Evolutionary conservation across 148 eudicot genomes (phyloP).

Genomic region (Pouteria glomerata): DNA sequence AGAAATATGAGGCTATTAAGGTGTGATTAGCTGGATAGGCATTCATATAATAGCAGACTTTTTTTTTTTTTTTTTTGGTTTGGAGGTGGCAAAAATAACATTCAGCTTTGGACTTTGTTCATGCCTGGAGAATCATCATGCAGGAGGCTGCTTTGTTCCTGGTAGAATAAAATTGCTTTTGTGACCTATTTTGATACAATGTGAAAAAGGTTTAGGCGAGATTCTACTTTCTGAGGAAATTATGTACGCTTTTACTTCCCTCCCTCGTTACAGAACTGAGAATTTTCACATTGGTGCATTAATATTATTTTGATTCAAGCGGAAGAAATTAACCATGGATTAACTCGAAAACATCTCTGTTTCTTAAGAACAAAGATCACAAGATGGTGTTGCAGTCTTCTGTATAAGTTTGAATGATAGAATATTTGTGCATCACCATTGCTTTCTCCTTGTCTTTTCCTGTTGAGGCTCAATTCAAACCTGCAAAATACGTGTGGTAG

Average conservation of each 20-base stretch:
- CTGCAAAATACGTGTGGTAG: no score
- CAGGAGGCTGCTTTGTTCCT: not conserved
- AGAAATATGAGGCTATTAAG: conserved; percentile 69
- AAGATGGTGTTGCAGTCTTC: no score
- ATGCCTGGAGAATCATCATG: not conserved
- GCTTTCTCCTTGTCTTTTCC: not conserved
- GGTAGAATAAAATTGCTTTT: not conserved
- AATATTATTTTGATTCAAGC: not conserved
- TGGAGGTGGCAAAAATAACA: not conserved
- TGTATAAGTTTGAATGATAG: no score
- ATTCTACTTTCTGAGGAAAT: not conserved
- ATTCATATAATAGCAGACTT: not conserved
- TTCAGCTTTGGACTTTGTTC: not conserved
- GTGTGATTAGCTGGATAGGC: conserved; percentile 20
- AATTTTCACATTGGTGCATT: not conserved
- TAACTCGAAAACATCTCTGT: not conserved
- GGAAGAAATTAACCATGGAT: not conserved
- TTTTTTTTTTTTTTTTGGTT: not conserved
- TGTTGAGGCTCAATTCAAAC: no score
- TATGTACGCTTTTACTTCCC: not conserved
- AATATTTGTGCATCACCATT: not conserved
- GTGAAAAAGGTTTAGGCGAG: not conserved
- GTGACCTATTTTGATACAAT: not conserved
- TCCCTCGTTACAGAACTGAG: not conserved
- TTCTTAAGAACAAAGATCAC: no score